Percentiles rank a stretch among this genome's conserved stretches.
phyloP scores from a whole-genome alignment of 257 asterid species.

The Handroanthus guayacan region DNA sequence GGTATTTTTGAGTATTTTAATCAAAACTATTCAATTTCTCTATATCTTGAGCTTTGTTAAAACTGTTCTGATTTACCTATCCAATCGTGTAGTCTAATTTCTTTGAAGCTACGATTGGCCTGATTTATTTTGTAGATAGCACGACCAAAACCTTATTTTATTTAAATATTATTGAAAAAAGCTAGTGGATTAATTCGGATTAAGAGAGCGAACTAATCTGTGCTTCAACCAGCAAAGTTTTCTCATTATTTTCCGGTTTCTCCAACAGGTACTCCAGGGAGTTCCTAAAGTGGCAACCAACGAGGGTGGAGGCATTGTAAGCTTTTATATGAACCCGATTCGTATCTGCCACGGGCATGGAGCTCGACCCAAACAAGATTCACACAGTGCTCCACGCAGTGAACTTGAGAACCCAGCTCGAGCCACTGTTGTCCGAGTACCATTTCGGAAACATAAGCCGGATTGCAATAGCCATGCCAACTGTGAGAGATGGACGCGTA shows the following conservation, averaged over 20 bases:
- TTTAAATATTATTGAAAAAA: too few species aligned
- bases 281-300: conserved; percentile 35
- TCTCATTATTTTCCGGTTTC: too few species aligned
- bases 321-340: conserved; percentile 57
- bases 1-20: background rate
- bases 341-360: conserved; percentile 26
- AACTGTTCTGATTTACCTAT: too few species aligned
- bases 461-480: conserved; percentile 36
- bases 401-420: conserved; percentile 43
- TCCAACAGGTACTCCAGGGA: background rate
- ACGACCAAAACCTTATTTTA: too few species aligned
- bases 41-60: too few species aligned
- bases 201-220: too few species aligned
- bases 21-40: too few species aligned
- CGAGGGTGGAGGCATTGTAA: conserved; percentile 50
- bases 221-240: too few species aligned
- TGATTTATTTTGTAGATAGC: too few species aligned
- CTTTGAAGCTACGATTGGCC: too few species aligned
- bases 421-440: conserved; percentile 42
- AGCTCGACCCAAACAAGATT: conserved; percentile 39
- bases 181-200: too few species aligned
- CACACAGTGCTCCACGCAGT: conserved; percentile 48
- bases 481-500: conserved; percentile 14
- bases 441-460: conserved; percentile 49
- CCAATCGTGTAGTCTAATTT: too few species aligned